Percentiles rank a stretch among this genome's conserved stretches.
Conservation (phyloP, 164 flowering plant species). For the Tetrastigma voinierianum region DNA sequence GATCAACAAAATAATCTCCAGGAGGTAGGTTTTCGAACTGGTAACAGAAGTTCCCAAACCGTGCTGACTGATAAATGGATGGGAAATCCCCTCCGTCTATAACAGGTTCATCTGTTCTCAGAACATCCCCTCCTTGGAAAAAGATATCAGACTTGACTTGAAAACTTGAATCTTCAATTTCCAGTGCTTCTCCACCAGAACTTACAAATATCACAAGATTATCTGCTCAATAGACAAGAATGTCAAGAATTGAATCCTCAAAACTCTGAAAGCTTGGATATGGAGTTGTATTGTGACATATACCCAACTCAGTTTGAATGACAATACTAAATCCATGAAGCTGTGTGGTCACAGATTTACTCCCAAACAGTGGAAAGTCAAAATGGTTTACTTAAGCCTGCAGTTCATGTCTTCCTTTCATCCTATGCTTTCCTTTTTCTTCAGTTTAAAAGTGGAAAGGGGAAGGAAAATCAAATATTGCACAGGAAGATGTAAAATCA, state of each 20-base stretch:
- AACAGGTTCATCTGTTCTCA: conserved; percentile 59
- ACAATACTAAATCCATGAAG: neutral
- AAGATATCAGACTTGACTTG: conserved; percentile 34
- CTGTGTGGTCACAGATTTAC: neutral
- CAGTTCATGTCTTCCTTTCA: too few species aligned
- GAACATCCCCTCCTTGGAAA: conserved; percentile 65
- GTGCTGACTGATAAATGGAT: conserved; percentile 61
- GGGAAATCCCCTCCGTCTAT: conserved; percentile 52
- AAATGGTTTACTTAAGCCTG: too few species aligned
- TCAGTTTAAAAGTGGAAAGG: too few species aligned
- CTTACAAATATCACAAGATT: conserved; percentile 62
- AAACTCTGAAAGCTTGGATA: neutral
- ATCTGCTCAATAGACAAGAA: conserved; percentile 33
- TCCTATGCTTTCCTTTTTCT: too few species aligned
- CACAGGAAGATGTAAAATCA: too few species aligned
- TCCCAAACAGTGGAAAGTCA: too few species aligned
- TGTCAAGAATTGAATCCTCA: neutral
- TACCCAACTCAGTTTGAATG: neutral
- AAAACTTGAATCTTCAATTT: conserved; percentile 20
- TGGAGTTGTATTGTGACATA: neutral
- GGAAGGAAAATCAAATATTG: too few species aligned
- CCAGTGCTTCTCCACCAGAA: conserved; percentile 51
- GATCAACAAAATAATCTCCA: conserved; percentile 73
- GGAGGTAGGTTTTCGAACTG: conserved; percentile 43
- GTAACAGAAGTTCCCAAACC: conserved; percentile 68